Conservation (phyloP, 371 early-diverging fungal species). For the Chytridium lagenaria region DNA sequence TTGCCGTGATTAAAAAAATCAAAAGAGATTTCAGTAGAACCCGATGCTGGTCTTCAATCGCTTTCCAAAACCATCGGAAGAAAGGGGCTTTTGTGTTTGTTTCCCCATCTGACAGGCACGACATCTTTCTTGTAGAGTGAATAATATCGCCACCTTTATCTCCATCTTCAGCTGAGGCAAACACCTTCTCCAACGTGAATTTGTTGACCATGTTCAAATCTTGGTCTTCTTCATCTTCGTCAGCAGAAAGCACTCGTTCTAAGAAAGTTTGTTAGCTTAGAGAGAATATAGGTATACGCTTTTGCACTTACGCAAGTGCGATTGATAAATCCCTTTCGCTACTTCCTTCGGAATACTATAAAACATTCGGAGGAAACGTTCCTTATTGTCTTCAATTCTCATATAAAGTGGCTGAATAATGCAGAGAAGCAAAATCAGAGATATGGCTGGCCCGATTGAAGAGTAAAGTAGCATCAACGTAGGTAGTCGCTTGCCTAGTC, state of each 20-base stretch:
- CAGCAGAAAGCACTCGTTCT: conserved; percentile 24
- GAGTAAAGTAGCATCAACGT: conserved; percentile 18
- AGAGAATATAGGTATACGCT: no score
- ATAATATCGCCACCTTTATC: no score
- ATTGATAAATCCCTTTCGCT: conserved; percentile 43
- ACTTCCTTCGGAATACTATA: conserved; percentile 44
- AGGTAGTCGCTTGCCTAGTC: not conserved
- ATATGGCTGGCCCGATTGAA: conserved; percentile 25
- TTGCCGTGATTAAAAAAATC: conserved; percentile 18
- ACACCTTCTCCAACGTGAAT: conserved; percentile 25
- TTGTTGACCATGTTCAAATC: conserved; percentile 21
- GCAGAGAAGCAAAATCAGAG: conserved; percentile 23
- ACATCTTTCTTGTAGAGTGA: not conserved
- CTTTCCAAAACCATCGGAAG: conserved; percentile 1
- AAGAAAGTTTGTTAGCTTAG: not conserved
- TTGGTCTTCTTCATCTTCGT: conserved; percentile 25
- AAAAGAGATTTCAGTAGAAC: conserved; percentile 22
- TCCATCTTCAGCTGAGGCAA: not conserved
- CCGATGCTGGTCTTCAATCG: conserved; percentile 20
- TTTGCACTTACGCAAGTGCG: conserved; percentile 21
- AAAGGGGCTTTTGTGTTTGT: not conserved
- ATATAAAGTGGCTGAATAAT: conserved; percentile 39
- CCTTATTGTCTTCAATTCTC: conserved; percentile 30
- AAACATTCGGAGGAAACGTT: conserved; percentile 36
- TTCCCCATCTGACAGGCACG: not conserved